Base-by-base conservation (phyloP, 768 basidiomycete genomes). In the Russula olivacea region DNA sequence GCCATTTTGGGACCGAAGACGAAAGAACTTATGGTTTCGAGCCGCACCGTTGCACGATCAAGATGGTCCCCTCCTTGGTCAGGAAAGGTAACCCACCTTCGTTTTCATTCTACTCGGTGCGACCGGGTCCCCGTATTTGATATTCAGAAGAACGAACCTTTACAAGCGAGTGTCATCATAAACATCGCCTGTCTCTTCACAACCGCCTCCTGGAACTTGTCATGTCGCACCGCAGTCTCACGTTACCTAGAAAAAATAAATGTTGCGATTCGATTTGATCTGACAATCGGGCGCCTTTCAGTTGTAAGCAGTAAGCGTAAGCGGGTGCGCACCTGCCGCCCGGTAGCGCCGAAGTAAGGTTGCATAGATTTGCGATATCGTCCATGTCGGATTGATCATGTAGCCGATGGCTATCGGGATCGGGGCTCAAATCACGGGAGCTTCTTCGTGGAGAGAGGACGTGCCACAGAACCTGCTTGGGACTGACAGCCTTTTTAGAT, bases 1-100 rank as follows among this genome's bases (percentile, higher is more conserved):
- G 25, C 63, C 59, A 55, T 55, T 60, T 64, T 64, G 58, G 54
- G 54, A 28, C 47, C 58, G 63, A 64, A 64, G 63, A 30, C 58
- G 48, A 55, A 23, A 48, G 65, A 45, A 55, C 53, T 51, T 49
- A 59, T 58, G 61, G 62, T 64, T 66, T 58, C 56, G 57, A 66
- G 48, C 25, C 53, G 56, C 38, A 49, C 32, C 41, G 54, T 59
- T 51, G 51, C 62, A 59, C 52, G 58, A 59, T 63, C 58, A 54
- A 63, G 25, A 48, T 32, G 19, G 23, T 19, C 47, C 55, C 23
- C 56, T 32, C 47, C 7, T 55, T 25, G 30, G 10, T 43, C 54
- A 9, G 49, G 52, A 59, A 66, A 43, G 65, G 65, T 3, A 66
- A 59, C 36, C 41, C 50, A 19, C 49, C 53, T 66, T 64, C 62